Evolutionary conservation across 179 eudicot species (phyloP), one percentile per base, ranked within the genome.

Genomic region (Spinacia oleracea): DNA sequence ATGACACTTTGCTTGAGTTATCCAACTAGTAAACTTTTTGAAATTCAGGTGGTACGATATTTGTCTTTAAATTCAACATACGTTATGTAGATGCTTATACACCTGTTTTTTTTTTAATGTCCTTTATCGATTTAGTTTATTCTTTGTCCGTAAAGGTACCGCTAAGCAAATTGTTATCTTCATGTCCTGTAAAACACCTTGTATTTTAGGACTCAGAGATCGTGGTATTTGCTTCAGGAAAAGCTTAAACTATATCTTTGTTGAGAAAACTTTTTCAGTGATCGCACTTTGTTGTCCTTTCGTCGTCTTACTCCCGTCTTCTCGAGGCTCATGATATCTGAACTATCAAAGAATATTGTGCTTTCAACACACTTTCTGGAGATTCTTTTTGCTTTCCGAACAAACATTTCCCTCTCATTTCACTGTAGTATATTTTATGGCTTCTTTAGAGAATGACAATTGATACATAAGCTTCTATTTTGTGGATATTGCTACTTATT

Each of bases 401-500:
- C 4, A 25, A 29, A 23, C 23, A 38, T 0, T 74, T 55, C 14
- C 21, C 21, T 64, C 35, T 27, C 45, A 40, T 35, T 14, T 23
- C 14, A 42, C 34, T 58, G 6, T 38, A 3, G 16, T 60, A 15
- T 21, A 38, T 9, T 53, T 56, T 38, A 25, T 58, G 46, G 20
- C 29, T 62, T 63, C 71, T 58, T 40, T 14, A 16, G 3, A 38
- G 18, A 27, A 10, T 56, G 25, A 29, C 29, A 60, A 60, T n/a
- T 2, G 21, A 4, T 15, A n/a, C 38, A 38, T 56, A 42, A 18
- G 16, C 20, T 5, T 43, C 31, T 42, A 10, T 4, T 62, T 46
- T 76, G 11, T 63, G 71, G 25, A 16, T 12, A n/a, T n/a, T n/a
- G n/a, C n/a, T n/a, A 38, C 35, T 45, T 75, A 72, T 34, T 42